phyloP scores from a whole-genome alignment of 202 grass and related monocot species.

The Setaria viridis region DNA sequence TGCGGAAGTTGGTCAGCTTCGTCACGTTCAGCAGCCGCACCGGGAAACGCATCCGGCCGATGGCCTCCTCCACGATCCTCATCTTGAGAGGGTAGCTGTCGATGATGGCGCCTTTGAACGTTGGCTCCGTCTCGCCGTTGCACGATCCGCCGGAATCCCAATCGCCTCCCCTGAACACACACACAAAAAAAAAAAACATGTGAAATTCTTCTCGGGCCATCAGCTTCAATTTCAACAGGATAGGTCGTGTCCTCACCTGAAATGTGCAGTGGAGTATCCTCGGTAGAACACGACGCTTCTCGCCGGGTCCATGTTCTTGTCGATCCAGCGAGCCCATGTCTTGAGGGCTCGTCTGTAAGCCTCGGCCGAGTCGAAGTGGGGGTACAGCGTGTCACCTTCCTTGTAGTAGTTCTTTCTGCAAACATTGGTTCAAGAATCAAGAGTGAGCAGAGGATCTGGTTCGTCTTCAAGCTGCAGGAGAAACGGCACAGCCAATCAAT shows the following conservation, averaged over 20 bases:
- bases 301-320: conserved; percentile 71
- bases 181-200: background rate
- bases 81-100: conserved; percentile 82
- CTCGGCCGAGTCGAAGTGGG: conserved; percentile 70
- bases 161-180: conserved; percentile 70
- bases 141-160: conserved; percentile 95
- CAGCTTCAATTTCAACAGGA: background rate
- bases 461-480: background rate
- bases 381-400: conserved; percentile 71
- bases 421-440: background rate
- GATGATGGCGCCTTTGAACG: conserved; percentile 57
- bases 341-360: conserved; percentile 72
- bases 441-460: background rate
- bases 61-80: conserved; percentile 73
- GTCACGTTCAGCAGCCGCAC: conserved; percentile 81
- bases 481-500: background rate
- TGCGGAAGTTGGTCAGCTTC: conserved; percentile 80
- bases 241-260: conserved; percentile 51
- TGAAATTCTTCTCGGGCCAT: background rate
- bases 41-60: conserved; percentile 71
- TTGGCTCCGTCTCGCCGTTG: conserved; percentile 72
- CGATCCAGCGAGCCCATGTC: conserved; percentile 90
- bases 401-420: conserved; percentile 85
- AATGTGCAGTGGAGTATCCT: conserved; percentile 88
- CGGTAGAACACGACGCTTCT: conserved; percentile 81